phyloP scores from a whole-genome alignment of 2,329 filamentous ascomycete genomes.

The Botryotinia calthae region DNA sequence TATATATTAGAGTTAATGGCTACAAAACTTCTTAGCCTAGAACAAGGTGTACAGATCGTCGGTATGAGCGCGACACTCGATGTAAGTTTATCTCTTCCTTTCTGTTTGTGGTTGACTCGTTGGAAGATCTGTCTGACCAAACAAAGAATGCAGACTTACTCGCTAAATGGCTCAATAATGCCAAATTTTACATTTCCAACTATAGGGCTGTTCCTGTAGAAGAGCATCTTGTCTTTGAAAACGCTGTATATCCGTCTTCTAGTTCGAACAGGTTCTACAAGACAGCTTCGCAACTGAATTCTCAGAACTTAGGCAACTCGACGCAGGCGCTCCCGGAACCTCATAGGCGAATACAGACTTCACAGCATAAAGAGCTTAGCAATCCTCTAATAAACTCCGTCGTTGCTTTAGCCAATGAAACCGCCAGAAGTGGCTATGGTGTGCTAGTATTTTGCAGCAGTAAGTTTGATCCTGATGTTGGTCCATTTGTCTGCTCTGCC shows the following conservation, averaged over 20 bases:
- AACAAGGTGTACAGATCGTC: slow-evolving; percentile 65
- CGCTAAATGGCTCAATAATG: slow-evolving; percentile 63
- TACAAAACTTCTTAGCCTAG: slow-evolving; percentile 68
- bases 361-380: slow-evolving; percentile 58
- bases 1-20: slow-evolving; percentile 73
- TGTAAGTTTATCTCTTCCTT: slow-evolving; percentile 43
- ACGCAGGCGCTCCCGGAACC: slow-evolving; percentile 43
- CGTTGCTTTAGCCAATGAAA: slow-evolving; percentile 67
- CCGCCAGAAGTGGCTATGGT: slow-evolving; percentile 65
- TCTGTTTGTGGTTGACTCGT: background rate
- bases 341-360: slow-evolving; percentile 52
- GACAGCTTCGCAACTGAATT: slow-evolving; percentile 46
- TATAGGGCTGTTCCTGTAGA: slow-evolving; percentile 75
- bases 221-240: slow-evolving; percentile 71
- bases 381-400: slow-evolving; percentile 68
- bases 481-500: background rate
- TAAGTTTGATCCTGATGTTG: slow-evolving; percentile 10
- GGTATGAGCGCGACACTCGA: slow-evolving; percentile 79
- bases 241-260: slow-evolving; percentile 61
- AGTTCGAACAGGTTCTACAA: slow-evolving; percentile 58
- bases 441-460: slow-evolving; percentile 73
- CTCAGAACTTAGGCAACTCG: slow-evolving; percentile 34
- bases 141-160: slow-evolving; percentile 65
- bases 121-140: slow-evolving; percentile 9
- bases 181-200: slow-evolving; percentile 68